Evolutionary conservation across 306 rosid species (phyloP).

Genomic region (Amphicarpaea edgeworthii): DNA sequence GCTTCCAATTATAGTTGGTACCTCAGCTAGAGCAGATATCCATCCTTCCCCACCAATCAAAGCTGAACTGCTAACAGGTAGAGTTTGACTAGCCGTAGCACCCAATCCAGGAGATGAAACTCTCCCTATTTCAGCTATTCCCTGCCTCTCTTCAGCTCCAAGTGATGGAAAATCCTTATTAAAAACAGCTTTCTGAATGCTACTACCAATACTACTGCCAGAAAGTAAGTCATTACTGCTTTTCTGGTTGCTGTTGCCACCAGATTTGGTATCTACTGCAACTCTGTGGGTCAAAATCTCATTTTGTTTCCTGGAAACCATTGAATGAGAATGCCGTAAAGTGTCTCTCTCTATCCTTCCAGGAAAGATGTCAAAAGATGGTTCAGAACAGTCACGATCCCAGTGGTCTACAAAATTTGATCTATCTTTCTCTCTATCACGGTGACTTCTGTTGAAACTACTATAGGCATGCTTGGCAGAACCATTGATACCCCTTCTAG

Average conservation of each 20-base stretch:
- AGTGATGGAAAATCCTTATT: constrained; percentile 98
- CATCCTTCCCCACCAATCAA: constrained; percentile 96
- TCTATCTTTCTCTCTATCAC: constrained; percentile 94
- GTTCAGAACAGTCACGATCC: constrained; percentile 81
- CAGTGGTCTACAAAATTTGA: constrained; percentile 69
- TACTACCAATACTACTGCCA: constrained; percentile 62
- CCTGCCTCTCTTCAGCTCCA: constrained; percentile 86
- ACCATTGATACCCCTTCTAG: constrained; percentile 84
- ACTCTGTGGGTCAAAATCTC: constrained; percentile 64
- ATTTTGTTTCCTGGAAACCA: constrained; percentile 81
- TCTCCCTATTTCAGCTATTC: constrained; percentile 74
- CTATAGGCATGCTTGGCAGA: constrained; percentile 95
- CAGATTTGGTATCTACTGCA: constrained; percentile 60
- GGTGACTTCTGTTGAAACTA: constrained; percentile 91
- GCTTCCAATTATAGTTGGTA: constrained; percentile 75
- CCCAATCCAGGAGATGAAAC: constrained; percentile 89
- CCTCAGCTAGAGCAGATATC: constrained; percentile 96
- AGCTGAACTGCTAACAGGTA: constrained; percentile 79
- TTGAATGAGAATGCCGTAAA: constrained; percentile 81
- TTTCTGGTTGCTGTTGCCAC: constrained; percentile 58
- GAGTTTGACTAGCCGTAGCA: constrained; percentile 72
- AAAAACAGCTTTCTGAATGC: constrained; percentile 80
- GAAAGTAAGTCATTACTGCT: constrained; percentile 68
- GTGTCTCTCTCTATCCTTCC: constrained; percentile 83
- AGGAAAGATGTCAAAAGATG: constrained; percentile 64